phyloP scores from a whole-genome alignment of 2,329 filamentous ascomycete species.

The Cladosporium sphaerospermum region DNA sequence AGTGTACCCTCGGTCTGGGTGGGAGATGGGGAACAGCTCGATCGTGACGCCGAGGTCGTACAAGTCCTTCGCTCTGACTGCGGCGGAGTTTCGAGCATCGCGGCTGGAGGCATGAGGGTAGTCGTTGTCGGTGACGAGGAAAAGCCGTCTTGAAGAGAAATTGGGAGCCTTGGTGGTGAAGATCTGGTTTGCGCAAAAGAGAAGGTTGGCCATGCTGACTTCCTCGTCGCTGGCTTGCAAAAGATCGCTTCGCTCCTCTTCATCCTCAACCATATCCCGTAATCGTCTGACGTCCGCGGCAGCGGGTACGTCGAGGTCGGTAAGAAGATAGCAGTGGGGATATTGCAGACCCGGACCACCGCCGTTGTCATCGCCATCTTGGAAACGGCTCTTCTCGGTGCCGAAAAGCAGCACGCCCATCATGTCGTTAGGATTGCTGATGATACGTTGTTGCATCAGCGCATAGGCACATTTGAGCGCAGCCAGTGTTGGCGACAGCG shows the following conservation, averaged over 20 bases:
- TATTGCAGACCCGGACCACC: conserved; percentile 55
- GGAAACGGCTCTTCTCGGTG: conserved; percentile 76
- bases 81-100: conserved; percentile 65
- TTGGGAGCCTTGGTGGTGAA: conserved; percentile 94
- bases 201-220: conserved; percentile 76
- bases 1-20: conserved; percentile 49
- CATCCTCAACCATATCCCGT: conserved; percentile 69
- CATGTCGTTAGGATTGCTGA: conserved; percentile 93
- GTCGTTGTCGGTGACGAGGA: conserved; percentile 93
- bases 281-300: conserved; percentile 80
- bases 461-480: conserved; percentile 91
- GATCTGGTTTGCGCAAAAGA: conserved; percentile 94
- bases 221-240: conserved; percentile 63
- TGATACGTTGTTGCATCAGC: conserved; percentile 97
- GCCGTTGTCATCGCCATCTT: conserved; percentile 56
- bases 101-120: conserved; percentile 72
- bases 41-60: conserved; percentile 91
- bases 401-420: conserved; percentile 92
- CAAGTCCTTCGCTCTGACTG: conserved; percentile 84
- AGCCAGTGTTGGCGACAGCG: conserved; percentile 67
- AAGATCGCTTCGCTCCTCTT: conserved; percentile 62
- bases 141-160: conserved; percentile 86
- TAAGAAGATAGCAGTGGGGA: conserved; percentile 86
- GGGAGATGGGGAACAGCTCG: conserved; percentile 84
- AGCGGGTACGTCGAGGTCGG: conserved; percentile 79